Percentiles rank a stretch among this genome's conserved stretches.
Conservation (phyloP, 1,139 yeast genomes). For the Nakaseomyces kungkrabaensis region DNA sequence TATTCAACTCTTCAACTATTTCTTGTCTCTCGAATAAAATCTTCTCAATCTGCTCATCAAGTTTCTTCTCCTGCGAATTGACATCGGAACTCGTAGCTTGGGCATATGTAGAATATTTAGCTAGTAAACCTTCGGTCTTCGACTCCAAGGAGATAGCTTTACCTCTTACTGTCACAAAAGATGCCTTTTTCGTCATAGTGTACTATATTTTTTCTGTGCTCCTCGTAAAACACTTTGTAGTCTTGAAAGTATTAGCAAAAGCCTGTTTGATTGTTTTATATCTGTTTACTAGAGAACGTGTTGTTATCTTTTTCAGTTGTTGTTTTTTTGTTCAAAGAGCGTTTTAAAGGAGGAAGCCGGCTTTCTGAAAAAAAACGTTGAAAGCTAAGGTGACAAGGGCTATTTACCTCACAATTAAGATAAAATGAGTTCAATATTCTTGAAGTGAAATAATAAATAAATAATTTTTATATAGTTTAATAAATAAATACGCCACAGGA, state of each 20-base stretch:
- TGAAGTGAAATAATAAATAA: no score
- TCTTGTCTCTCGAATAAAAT: conserved; percentile 35
- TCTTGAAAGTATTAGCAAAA: no score
- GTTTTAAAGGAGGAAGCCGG: no score
- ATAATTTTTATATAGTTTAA: no score
- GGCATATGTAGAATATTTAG: conserved; percentile 46
- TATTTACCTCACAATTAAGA: neutral
- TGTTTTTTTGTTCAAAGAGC: neutral
- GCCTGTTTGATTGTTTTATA: no score
- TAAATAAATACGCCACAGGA: no score
- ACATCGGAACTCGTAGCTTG: conserved; percentile 41
- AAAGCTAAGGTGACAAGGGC: neutral
- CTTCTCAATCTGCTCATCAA: conserved; percentile 37
- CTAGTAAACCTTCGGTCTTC: conserved; percentile 41
- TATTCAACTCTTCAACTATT: conserved; percentile 31
- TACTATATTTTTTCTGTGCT: no score
- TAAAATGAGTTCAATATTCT: no score
- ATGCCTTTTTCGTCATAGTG: conserved; percentile 5
- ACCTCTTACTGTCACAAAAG: conserved; percentile 43
- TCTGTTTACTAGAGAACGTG: no score
- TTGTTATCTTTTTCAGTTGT: neutral
- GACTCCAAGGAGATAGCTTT: conserved; percentile 49
- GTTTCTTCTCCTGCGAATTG: conserved; percentile 38
- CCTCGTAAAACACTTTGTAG: neutral
- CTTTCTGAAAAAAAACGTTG: no score